phyloP scores from a whole-genome alignment of 2,329 filamentous ascomycete species.

The Apiospora arundinis region DNA sequence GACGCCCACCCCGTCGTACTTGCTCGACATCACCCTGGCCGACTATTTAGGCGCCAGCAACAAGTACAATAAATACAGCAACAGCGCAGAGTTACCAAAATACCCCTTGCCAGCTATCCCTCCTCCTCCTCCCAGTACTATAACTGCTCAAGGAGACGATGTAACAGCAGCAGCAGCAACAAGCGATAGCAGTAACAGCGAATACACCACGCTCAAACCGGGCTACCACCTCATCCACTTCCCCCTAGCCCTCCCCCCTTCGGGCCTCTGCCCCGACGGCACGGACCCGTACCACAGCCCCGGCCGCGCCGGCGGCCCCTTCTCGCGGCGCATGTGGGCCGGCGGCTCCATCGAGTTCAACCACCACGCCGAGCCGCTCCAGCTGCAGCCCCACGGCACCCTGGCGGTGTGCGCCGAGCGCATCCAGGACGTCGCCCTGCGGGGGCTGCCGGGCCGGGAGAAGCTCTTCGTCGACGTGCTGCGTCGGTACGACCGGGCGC shows the following conservation, averaged over 20 bases:
- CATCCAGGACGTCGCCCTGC: constrained; percentile 47
- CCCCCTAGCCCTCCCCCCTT: constrained; percentile 69
- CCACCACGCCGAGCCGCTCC: too few species aligned
- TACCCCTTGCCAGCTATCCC: constrained; percentile 26
- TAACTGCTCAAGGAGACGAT: too few species aligned
- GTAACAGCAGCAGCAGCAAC: too few species aligned
- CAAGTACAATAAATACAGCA: neutral
- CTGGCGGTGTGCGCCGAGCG: constrained; percentile 53
- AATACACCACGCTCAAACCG: constrained; percentile 23
- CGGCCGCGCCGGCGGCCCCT: constrained; percentile 59
- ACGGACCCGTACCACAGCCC: constrained; percentile 83
- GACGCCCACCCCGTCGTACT: constrained; percentile 66
- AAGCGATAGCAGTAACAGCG: neutral
- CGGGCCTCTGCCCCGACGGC: constrained; percentile 76
- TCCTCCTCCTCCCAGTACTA: too few species aligned
- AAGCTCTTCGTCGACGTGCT: constrained; percentile 60
- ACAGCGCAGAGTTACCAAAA: neutral
- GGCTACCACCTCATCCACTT: constrained; percentile 84
- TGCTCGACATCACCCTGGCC: constrained; percentile 67
- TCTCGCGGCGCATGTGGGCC: constrained; percentile 84
- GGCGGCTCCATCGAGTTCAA: constrained; percentile 73
- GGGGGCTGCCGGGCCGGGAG: constrained; percentile 42
- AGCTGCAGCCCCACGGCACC: constrained; percentile 39
- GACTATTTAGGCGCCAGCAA: constrained; percentile 52
- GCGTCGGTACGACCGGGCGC: constrained; percentile 48